Percentiles rank a stretch among this genome's conserved stretches.
phyloP scores from a whole-genome alignment of 768 basidiomycete species.

The Omphalotus guepiniiformis region DNA sequence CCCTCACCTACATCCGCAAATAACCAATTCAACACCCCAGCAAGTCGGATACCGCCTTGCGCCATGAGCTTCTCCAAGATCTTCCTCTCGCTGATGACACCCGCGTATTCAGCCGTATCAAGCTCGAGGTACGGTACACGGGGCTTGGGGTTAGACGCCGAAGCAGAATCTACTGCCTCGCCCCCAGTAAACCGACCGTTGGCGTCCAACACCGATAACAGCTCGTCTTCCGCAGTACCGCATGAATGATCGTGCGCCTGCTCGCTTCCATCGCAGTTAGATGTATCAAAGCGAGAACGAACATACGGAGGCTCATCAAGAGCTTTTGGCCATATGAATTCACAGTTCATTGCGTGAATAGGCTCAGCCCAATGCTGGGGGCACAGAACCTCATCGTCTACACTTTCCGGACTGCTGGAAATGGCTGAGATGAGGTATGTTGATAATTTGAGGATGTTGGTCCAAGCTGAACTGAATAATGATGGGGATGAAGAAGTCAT shows the following conservation, averaged over 20 bases:
- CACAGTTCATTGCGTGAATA: conserved; percentile 77
- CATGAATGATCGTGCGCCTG: conserved; percentile 14
- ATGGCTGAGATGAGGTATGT: conserved; percentile 18
- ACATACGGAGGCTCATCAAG: conserved; percentile 50
- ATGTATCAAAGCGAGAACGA: conserved; percentile 16
- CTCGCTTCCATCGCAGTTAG: conserved; percentile 10
- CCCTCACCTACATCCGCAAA: conserved; percentile 35
- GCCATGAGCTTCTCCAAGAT: conserved; percentile 80
- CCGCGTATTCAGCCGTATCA: conserved; percentile 77
- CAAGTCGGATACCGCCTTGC: conserved; percentile 80
- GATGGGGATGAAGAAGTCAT: not conserved
- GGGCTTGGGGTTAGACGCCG: conserved; percentile 9
- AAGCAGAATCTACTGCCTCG: conserved; percentile 4
- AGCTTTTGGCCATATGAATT: conserved; percentile 72
- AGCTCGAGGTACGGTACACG: conserved; percentile 54
- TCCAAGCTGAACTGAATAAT: too few relatives aligned
- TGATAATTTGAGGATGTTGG: not conserved
- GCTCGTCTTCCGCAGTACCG: conserved; percentile 8
- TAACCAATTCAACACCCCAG: conserved; percentile 75
- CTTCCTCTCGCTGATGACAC: conserved; percentile 59
- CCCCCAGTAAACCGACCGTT: conserved; percentile 10
- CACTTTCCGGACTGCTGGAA: not conserved
- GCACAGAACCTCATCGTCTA: conserved; percentile 60
- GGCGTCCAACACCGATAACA: conserved; percentile 11
- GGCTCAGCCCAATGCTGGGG: conserved; percentile 77